Conservation (phyloP, 768 basidiomycete genomes). For the Tricholomella constricta region DNA sequence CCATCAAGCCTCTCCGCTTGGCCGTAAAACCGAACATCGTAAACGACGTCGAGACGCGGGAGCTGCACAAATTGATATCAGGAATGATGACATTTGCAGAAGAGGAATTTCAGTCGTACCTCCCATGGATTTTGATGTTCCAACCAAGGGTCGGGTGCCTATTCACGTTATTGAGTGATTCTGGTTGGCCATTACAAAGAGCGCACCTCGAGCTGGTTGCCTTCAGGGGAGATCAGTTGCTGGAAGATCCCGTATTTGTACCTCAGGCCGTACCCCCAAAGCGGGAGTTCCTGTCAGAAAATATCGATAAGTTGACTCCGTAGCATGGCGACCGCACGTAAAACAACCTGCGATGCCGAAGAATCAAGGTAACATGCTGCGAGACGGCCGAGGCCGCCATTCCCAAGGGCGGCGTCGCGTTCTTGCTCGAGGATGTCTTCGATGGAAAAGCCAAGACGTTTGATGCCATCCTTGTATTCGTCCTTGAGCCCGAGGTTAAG, state of each 20-base stretch:
- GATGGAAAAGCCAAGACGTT: constrained; percentile 85
- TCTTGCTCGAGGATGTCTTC: constrained; percentile 88
- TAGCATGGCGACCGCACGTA: constrained; percentile 65
- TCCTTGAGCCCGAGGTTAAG: constrained; percentile 88
- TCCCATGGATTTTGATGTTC: constrained; percentile 90
- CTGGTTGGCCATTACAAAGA: not conserved
- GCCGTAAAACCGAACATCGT: constrained; percentile 90
- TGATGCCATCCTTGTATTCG: constrained; percentile 64
- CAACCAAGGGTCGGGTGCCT: constrained; percentile 91
- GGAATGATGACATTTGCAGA: not conserved
- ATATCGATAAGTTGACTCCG: constrained; percentile 27
- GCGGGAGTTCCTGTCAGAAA: constrained; percentile 67
- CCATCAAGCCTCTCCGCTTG: constrained; percentile 70
- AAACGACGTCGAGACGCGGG: constrained; percentile 80
- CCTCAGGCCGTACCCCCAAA: constrained; percentile 94
- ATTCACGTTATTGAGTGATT: constrained; percentile 1
- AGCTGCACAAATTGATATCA: constrained; percentile 34
- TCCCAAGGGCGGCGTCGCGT: constrained; percentile 92
- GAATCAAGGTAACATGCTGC: constrained; percentile 98
- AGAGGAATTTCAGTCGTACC: constrained; percentile 19
- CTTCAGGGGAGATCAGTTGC: constrained; percentile 83
- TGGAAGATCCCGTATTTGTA: constrained; percentile 98
- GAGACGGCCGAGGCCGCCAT: constrained; percentile 93
- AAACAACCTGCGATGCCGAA: constrained; percentile 78
- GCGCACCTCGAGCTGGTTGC: constrained; percentile 72